phyloP scores from a whole-genome alignment of 2,329 filamentous ascomycete species.

The Aureobasidium sp. region DNA sequence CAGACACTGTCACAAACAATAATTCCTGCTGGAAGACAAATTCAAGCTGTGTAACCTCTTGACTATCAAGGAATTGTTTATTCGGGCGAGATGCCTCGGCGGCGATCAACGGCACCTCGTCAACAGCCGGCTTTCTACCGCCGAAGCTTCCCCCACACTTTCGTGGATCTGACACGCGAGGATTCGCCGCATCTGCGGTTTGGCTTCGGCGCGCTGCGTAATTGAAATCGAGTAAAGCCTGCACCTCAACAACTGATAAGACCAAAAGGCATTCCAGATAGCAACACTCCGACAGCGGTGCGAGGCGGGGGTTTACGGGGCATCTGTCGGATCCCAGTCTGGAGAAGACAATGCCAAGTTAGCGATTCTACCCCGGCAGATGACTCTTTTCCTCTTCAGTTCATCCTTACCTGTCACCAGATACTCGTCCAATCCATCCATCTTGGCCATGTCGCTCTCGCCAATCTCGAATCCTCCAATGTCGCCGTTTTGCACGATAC shows the following conservation, averaged over 20 bases:
- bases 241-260: constrained; percentile 12
- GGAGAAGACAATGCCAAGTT: neutral
- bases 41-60: neutral
- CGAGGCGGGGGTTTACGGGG: constrained; percentile 13
- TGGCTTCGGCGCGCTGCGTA: constrained; percentile 3
- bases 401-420: constrained; percentile 54
- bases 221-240: constrained; percentile 7
- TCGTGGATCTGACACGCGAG: neutral
- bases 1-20: neutral
- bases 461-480: constrained; percentile 54
- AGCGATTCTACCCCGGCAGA: neutral
- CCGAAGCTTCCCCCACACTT: constrained; percentile 4
- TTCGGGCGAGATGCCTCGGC: neutral
- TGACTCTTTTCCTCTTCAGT: neutral
- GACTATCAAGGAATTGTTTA: neutral
- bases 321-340: constrained; percentile 29
- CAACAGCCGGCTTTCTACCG: neutral
- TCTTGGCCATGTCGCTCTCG: constrained; percentile 50
- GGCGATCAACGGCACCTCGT: neutral
- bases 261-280: neutral
- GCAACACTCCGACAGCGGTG: constrained; percentile 2
- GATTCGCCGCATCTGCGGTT: neutral
- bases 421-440: constrained; percentile 63
- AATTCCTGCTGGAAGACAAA: neutral
- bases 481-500: constrained; percentile 57